Evolutionary conservation across 1,139 yeast species (phyloP), one percentile per base, ranked within the genome.

Genomic region (Geotrichum klebahnii): DNA sequence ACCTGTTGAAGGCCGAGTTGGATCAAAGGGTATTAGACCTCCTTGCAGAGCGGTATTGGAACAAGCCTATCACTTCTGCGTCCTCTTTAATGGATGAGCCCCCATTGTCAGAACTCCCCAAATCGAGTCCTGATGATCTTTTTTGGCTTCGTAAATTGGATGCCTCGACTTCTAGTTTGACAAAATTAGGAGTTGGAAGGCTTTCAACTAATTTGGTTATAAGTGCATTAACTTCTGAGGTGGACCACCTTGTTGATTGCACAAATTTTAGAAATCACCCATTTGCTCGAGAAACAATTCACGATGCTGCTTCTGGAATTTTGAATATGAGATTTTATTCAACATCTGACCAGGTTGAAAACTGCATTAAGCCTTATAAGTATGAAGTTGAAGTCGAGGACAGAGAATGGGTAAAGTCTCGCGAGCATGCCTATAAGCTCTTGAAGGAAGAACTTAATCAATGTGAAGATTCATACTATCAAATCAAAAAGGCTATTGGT

Each of bases 321-420:
- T 72, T 94, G 55, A 80, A 82, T 55, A 72, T 85, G 34, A 80
- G 92, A 57, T 92, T 79, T 64, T 88, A 84, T 58, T 84, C 96
- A 1, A 92, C 98, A 0, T 95, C 98, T 0, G 98, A 94, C 65
- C 98, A 94, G 66, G 98, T 94, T 14, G 99, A 94, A 64, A 94
- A 92, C 67, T 90, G 97, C 70, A 90, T 94, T 62, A 94, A 94
- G 67, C 98, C 98, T 1, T 92, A 84, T 70, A 94, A 94, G 68
- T 92, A 92, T 67, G 98, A 94, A 65, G 90, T 94, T 55, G 98
- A 94, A 65, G 79, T 92, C 43, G 98, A 92, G 63, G 96, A 89
- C 61, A 76, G 96, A 40, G 98, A 94, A 65, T 94, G 99, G 99
- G 71, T 75, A 35, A 66, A 78, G 12, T 83, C 96, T 36, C 80